phyloP scores from a whole-genome alignment of 768 basidiomycete genomes.

The Boletus huronensis region DNA sequence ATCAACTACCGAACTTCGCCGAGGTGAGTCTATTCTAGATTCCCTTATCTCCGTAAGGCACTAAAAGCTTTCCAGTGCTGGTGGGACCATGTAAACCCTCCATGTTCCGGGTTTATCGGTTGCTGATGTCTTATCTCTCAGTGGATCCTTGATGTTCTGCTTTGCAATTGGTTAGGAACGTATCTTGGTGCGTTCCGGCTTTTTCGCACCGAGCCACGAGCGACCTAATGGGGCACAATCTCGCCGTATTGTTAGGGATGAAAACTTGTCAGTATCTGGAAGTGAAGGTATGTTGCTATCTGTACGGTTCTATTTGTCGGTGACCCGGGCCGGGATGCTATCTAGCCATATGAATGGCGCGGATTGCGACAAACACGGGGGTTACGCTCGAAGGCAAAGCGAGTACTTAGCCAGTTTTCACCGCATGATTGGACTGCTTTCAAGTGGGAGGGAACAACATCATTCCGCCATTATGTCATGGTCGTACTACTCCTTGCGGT shows the following conservation, averaged over 20 bases:
- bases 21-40: constrained; percentile 52
- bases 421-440: constrained; percentile 87
- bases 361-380: constrained; percentile 77
- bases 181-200: constrained; percentile 56
- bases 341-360: constrained; percentile 81
- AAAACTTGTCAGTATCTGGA: constrained; percentile 84
- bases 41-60: constrained; percentile 17
- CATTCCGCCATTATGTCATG: constrained; percentile 68
- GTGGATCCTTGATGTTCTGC: constrained; percentile 84
- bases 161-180: constrained; percentile 88
- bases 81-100: constrained; percentile 81
- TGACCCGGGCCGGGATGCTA: constrained; percentile 1
- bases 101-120: neutral
- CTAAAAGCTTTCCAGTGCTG: constrained; percentile 56
- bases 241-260: constrained; percentile 53
- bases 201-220: constrained; percentile 7
- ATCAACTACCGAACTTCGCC: constrained; percentile 84
- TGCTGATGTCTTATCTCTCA: constrained; percentile 30
- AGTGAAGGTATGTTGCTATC: constrained; percentile 59
- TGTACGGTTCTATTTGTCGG: neutral
- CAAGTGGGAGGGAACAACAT: constrained; percentile 80
- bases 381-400: constrained; percentile 71
- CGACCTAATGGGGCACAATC: constrained; percentile 12
- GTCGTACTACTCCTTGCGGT: constrained; percentile 74
- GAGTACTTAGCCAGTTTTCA: constrained; percentile 80